A percentile compares a stretch with the other conserved stretches of the same genome.
Evolutionary conservation across 2,329 filamentous ascomycete genomes (phyloP).

Genomic region (Huntiella decipiens): DNA sequence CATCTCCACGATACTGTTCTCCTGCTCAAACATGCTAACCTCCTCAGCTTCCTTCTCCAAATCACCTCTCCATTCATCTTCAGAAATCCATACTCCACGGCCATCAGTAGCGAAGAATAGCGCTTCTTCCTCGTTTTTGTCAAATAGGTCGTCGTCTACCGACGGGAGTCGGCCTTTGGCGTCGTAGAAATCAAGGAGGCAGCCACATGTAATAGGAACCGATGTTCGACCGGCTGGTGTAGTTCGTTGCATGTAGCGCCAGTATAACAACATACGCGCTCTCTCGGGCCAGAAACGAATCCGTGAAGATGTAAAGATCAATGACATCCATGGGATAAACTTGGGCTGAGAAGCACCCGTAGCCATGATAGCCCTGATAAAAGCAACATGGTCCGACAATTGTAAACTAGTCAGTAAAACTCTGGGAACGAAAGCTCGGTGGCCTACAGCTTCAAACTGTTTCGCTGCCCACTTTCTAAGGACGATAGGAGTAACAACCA

Average conservation of each 20-base stretch:
- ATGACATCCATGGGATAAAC: slow-evolving; percentile 4
- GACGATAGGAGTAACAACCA: slow-evolving; percentile 6
- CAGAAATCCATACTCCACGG: slow-evolving; percentile 5
- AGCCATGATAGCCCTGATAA: slow-evolving; percentile 6
- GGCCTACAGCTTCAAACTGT: slow-evolving; percentile 6
- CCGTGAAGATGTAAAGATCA: slow-evolving; percentile 1
- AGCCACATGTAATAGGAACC: background rate
- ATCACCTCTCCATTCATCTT: slow-evolving; percentile 4
- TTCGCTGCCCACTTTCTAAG: slow-evolving; percentile 7
- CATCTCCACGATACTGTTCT: slow-evolving; percentile 11
- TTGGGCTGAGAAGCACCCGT: slow-evolving; percentile 3
- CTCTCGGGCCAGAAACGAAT: slow-evolving; percentile 3
- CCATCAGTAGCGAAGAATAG: slow-evolving; percentile 7
- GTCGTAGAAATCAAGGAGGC: slow-evolving; percentile 8
- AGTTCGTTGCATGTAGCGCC: slow-evolving; percentile 5
- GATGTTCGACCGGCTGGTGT: slow-evolving; percentile 1
- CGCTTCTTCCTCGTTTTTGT: slow-evolving; percentile 5
- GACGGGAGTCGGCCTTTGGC: slow-evolving; percentile 6
- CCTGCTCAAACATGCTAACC: background rate
- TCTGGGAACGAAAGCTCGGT: slow-evolving; percentile 4
- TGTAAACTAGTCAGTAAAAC: slow-evolving; percentile 2
- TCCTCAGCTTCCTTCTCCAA: background rate
- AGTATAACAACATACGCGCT: slow-evolving; percentile 8
- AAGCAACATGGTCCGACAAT: background rate
- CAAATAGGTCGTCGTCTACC: slow-evolving; percentile 5